These are phyloP conservation scores for Paspalum notatum DNA, from an alignment of 176 grass and related monocot species.

Conservation along the genomic window DNA sequence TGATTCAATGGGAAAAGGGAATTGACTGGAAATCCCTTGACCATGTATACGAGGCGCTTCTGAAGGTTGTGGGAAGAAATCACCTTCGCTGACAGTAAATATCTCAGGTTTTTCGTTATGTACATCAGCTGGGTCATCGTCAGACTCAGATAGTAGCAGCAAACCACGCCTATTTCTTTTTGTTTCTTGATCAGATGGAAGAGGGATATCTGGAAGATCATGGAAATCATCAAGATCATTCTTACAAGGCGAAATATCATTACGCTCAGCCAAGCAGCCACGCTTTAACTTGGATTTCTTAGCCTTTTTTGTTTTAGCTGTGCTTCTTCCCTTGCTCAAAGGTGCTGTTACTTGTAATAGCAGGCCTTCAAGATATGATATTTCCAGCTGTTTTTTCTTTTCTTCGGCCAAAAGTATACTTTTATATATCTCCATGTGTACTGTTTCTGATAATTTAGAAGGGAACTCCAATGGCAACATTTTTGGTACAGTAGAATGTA, in stretches of 20 bases:
- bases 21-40: constrained; percentile 29
- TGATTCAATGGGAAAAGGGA: constrained; percentile 39
- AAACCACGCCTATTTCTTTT: constrained; percentile 49
- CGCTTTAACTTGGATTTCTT: constrained; percentile 79
- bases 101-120: constrained; percentile 34
- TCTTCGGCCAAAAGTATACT: constrained; percentile 72
- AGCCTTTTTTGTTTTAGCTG: constrained; percentile 55
- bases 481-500: constrained; percentile 61
- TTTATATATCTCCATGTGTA: constrained; percentile 70
- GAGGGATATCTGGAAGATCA: constrained; percentile 53
- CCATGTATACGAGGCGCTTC: constrained; percentile 27
- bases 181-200: constrained; percentile 49
- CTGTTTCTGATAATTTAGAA: constrained; percentile 84
- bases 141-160: constrained; percentile 72
- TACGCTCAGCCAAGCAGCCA: constrained; percentile 43
- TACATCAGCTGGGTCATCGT: constrained; percentile 51
- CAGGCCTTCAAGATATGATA: constrained; percentile 41
- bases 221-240: constrained; percentile 87
- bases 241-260: constrained; percentile 57
- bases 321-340: constrained; percentile 41
- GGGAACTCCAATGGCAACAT: constrained; percentile 68
- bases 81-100: constrained; percentile 21
- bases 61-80: constrained; percentile 35
- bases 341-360: constrained; percentile 43
- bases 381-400: constrained; percentile 52